Conservation (phyloP, 768 basidiomycete species). For the Boletus edulis region DNA sequence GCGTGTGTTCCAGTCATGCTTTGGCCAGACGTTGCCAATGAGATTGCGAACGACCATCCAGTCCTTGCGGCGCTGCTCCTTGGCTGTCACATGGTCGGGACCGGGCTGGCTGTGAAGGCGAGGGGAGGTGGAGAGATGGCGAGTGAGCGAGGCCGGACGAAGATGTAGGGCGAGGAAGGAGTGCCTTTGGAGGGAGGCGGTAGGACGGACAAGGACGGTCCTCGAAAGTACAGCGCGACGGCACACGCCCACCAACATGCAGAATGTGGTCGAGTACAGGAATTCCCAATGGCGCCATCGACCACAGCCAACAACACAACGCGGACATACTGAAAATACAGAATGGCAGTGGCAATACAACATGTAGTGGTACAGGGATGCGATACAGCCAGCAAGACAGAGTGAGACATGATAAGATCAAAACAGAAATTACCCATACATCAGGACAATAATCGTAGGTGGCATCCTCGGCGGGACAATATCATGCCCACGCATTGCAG, state of each 20-base stretch:
- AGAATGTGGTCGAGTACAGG: not conserved
- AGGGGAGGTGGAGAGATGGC: conserved; percentile 19
- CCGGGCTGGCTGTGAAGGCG: conserved; percentile 5
- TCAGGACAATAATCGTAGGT: not conserved
- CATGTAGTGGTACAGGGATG: conserved; percentile 21
- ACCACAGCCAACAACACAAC: too few relatives aligned
- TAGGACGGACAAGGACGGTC: not conserved
- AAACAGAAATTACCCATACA: conserved; percentile 7
- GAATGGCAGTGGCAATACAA: conserved; percentile 14
- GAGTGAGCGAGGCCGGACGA: not conserved
- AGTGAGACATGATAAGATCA: conserved; percentile 3
- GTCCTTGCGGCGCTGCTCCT: conserved; percentile 70
- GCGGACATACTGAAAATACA: not conserved
- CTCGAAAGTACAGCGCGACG: conserved; percentile 24
- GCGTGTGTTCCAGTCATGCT: conserved; percentile 78
- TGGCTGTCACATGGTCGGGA: conserved; percentile 15
- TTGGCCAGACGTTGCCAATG: conserved; percentile 92
- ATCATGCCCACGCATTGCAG: conserved; percentile 43
- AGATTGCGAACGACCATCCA: conserved; percentile 84
- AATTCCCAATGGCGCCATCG: not conserved
- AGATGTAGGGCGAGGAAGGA: conserved; percentile 5
- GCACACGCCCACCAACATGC: conserved; percentile 23
- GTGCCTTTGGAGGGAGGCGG: not conserved
- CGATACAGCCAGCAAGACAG: conserved; percentile 3
- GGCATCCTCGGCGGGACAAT: not conserved